Conservation (phyloP, 148 eudicot species). For the Persicaria maculosa region DNA sequence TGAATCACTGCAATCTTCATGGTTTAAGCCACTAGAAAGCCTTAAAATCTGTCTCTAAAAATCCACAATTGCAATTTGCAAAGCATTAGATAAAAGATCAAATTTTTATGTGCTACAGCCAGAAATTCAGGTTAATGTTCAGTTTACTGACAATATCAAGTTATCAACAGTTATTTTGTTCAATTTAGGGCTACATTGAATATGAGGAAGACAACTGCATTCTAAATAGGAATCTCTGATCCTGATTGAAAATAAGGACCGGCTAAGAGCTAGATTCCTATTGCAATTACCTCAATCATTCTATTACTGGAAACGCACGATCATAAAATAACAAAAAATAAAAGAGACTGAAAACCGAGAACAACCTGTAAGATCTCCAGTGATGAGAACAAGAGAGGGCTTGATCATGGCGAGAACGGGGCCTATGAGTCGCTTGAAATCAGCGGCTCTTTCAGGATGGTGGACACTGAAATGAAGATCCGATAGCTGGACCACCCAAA, state of each 20-base stretch:
- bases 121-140: not conserved
- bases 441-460: constrained; percentile 68
- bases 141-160: not conserved
- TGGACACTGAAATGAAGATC: constrained; percentile 95
- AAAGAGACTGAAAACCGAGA: not conserved
- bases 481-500: constrained; percentile 85
- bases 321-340: not conserved
- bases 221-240: not conserved
- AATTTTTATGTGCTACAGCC: not conserved
- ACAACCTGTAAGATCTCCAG: constrained; percentile 92
- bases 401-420: constrained; percentile 58
- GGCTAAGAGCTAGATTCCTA: too few relatives aligned
- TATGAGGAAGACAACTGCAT: not conserved
- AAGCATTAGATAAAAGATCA: not conserved
- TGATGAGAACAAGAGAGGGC: constrained; percentile 84
- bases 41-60: not conserved
- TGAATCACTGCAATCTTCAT: not conserved
- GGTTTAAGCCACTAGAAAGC: not conserved
- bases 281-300: not conserved
- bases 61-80: not conserved
- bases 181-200: not conserved
- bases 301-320: not conserved
- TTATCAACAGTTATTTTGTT: not conserved
- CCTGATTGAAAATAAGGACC: not conserved
- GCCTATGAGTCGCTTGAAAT: constrained; percentile 45